Evolutionary conservation across 2,329 filamentous ascomycete species (phyloP), one percentile per base, ranked within the genome.

Genomic region (Didymella pinodella): DNA sequence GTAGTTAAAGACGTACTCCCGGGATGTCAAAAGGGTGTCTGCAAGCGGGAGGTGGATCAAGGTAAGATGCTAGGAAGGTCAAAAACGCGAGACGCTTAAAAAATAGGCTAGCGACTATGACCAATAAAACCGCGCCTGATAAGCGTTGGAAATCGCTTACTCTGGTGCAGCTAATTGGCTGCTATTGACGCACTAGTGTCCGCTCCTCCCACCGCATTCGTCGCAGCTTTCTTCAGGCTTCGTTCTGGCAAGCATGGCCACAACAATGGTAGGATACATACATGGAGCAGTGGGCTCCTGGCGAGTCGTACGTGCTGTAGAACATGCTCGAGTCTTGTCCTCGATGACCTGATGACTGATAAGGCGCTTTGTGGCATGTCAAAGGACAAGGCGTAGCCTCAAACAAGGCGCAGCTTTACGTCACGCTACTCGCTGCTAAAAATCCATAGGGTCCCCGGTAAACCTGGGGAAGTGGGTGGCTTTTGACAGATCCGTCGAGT

Each of bases 391-490:
- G 34, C 7, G n/a, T n/a, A 29, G 11, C 28, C 36, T 43, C 43
- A 28, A 18, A 34, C 26, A 43, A 40, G 54, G 48, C 28, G 48
- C 25, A 44, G 48, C 34, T 45, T 18, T 44, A 58, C 45, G 50
- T 45, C 49, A 58, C 56, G 56, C 56, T 54, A 54, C 45, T 49
- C 22, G 31, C 14, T 46, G 45, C 49, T 54, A 49, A 31, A 54
- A 31, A 49, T 22, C 22, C 38, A 53, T 53, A 46, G 47, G 54
- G 40, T 32, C 52, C 52, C 32, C 28, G 25, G 48, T 28, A 48
- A 58, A 53, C 38, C 48, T 58, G 56, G 56, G 51, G 51, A 47
- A 54, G 41, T 46, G 50, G 55, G 55, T 53, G 52, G 48, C 44
- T 54, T 45, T 49, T 34, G 49, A 45, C 55, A 38, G 22, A 53